Evolutionary conservation across 1,284 basidiomycete species (phyloP), one percentile per base, ranked within the genome.

Genomic region (Schizophyllum amplum): DNA sequence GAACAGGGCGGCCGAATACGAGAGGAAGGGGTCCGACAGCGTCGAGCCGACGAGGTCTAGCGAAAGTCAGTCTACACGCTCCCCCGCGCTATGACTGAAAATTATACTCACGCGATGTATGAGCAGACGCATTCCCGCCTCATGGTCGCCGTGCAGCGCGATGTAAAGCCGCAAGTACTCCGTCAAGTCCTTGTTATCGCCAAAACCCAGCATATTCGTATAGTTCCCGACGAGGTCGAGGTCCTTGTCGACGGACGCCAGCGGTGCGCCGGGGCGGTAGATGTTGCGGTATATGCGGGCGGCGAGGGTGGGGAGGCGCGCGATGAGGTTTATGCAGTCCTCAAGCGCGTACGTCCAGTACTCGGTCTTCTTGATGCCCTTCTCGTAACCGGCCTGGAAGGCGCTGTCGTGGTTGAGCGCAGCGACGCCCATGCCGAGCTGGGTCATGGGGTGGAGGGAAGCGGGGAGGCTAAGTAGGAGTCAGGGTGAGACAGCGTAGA

Each of bases 1-100:
- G 65, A 85, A 90, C 51, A 97, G 80, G 13, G 88, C 89, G 51
- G 94, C 93, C 15, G 94, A 88, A 70, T 97, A 97, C 2, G 94
- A 84, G 46, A 96, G 77, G 71, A 91, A 97, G 53, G 94, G 93
- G 68, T 97, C 94, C n/a, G 92, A 85, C 47, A 97, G 78, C 0
- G 94, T 95, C n/a, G 93, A 95, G n/a, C 90, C 92, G 62, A 97
- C 94, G 51, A 97, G 77, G 71, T 92, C 89, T 92, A 59, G 47
- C 23, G 46, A 54, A 47, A 21, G 13, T 33, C 24, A 53, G 63
- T 55, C 61, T 53, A 57, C 21, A 24, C 50, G 48, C n/a, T n/a
- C n/a, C n/a, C n/a, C n/a, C n/a, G n/a, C n/a, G n/a, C n/a, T n/a
- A n/a, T n/a, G n/a, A n/a, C n/a, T n/a, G n/a, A n/a, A n/a, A n/a